Evolutionary conservation across 352 stramenopile species (phyloP), one percentile per base, ranked within the genome.

Genomic region (Globisporangium iwayamae): DNA sequence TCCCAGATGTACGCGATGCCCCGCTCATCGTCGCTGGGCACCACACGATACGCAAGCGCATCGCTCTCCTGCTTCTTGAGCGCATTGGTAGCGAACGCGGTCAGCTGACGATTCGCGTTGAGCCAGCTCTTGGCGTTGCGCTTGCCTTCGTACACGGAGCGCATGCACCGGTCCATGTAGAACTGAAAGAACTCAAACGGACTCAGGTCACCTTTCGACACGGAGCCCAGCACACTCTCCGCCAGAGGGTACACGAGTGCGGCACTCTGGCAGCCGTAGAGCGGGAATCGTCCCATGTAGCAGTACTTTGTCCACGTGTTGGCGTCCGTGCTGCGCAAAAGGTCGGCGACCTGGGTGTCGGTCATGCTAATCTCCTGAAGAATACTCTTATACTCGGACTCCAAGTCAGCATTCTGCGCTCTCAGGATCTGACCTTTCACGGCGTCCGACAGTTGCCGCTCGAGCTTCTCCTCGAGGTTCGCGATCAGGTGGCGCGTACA

Each of bases 141-240:
- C 47, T 81, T 81, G n/a, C 75, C 65, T 22, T 76, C 60, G 50
- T 81, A 81, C n/a, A 78, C 39, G 7, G 66, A 46, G 0, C 65
- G 62, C 75, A 81, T 81, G 30, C 70, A 77, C 38, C 72, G 70
- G 61, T 83, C 72, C 75, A 83, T 83, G 47, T 79, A 83, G 11
- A 65, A 47, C 56, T 78, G 73, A 47, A 80, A 82, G 36, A 82
- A 79, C 46, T 78, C 72, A 38, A 82, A 82, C 2, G 72, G 75
- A 6, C 72, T 63, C 43, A 73, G 52, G 16, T 71, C 68, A 10
- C 70, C 58, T 13, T 59, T 66, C 25, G 70, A 53, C 41, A 66
- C 59, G 3, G 38, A 11, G 3, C 60, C 64, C 18, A 62, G 52
- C 2, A 59, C 63, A 22, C 71, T 69, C 30, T 77, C 63, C 7